Conservation (phyloP, 176 grass and related monocot genomes). For the Triticum monococcum region DNA sequence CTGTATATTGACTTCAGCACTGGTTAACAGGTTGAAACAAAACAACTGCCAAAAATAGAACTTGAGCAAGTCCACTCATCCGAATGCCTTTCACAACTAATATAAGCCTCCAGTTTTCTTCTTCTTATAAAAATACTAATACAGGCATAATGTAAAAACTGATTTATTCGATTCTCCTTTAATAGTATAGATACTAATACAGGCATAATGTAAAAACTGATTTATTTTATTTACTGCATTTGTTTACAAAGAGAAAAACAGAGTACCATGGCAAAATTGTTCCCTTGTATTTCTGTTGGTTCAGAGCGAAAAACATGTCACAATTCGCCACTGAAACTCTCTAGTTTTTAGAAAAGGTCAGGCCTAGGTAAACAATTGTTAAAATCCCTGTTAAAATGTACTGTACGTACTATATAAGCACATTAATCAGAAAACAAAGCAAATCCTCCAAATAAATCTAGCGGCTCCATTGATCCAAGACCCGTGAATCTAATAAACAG, state of each 20-base stretch:
- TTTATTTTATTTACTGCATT: background rate
- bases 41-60: background rate
- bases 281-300: background rate
- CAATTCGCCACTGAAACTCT: background rate
- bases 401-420: background rate
- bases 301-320: background rate
- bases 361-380: background rate
- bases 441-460: background rate
- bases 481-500: background rate
- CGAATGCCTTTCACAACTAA: conserved; percentile 6
- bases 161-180: too few species aligned
- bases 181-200: background rate
- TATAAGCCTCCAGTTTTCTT: background rate
- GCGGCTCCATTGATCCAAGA: background rate
- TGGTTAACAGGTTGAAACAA: background rate
- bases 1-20: background rate
- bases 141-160: background rate
- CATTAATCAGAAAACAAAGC: background rate
- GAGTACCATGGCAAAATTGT: background rate
- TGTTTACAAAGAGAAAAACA: background rate
- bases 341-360: background rate
- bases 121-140: background rate
- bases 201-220: background rate
- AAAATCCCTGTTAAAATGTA: background rate
- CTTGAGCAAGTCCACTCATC: background rate